These are phyloP conservation scores for Penstemon barbatus DNA, from an alignment of 257 asterid species.

Conservation along the genomic window DNA sequence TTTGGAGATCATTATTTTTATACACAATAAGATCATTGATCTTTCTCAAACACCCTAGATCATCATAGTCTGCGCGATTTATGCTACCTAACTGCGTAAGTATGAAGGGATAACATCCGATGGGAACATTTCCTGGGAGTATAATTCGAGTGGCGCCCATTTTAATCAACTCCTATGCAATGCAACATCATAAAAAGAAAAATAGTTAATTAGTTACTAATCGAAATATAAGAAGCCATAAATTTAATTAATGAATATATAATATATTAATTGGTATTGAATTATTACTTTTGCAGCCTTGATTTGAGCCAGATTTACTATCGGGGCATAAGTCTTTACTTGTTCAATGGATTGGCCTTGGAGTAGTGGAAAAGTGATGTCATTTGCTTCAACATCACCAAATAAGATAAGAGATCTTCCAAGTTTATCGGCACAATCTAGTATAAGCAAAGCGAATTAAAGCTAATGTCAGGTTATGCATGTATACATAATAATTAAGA, in stretches of 20 bases:
- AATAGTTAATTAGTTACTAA: background rate
- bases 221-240: background rate
- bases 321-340: slow-evolving; percentile 18
- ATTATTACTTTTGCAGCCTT: slow-evolving; percentile 17
- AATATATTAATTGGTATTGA: background rate
- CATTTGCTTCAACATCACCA: slow-evolving; percentile 36
- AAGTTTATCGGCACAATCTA: background rate
- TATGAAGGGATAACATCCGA: background rate
- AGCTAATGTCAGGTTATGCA: no score
- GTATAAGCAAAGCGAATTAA: background rate
- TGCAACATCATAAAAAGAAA: background rate
- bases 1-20: slow-evolving; percentile 4
- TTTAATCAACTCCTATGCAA: background rate
- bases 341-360: slow-evolving; percentile 22
- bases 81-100: background rate
- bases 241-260: background rate
- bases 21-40: slow-evolving; percentile 7
- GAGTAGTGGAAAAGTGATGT: slow-evolving; percentile 4
- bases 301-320: slow-evolving; percentile 18
- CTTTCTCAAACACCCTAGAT: background rate
- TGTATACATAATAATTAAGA: background rate
- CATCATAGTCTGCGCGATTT: background rate
- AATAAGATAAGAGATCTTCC: slow-evolving; percentile 21
- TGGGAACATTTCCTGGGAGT: background rate
- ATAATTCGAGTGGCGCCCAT: background rate